Evolutionary conservation across 2,329 filamentous ascomycete genomes (phyloP).

Genomic region (Exophiala oligosperma): DNA sequence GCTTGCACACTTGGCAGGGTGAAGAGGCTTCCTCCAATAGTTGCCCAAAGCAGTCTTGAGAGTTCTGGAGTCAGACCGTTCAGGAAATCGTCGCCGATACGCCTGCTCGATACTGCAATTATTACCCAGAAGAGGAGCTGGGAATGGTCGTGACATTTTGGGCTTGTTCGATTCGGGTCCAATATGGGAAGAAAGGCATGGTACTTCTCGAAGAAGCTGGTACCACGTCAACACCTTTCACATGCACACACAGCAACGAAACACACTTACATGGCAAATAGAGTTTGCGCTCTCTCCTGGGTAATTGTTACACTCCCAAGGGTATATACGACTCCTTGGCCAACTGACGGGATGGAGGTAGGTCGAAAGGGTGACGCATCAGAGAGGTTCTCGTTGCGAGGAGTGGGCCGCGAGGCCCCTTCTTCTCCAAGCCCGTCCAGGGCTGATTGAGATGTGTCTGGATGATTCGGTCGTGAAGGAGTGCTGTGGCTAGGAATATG

Average conservation of each 20-base stretch:
- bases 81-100: background rate
- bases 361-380: no score
- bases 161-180: background rate
- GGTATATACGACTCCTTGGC: background rate
- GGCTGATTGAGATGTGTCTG: background rate
- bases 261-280: constrained; percentile 1
- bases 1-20: background rate
- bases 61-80: background rate
- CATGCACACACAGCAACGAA: background rate
- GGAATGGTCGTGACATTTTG: background rate
- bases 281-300: background rate
- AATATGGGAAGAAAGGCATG: constrained; percentile 5
- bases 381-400: no score
- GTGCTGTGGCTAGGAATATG: background rate
- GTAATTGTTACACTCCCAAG: background rate
- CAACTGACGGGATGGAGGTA: no score
- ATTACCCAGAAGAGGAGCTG: constrained; percentile 6
- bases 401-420: no score
- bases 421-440: background rate
- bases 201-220: constrained; percentile 3
- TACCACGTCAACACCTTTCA: background rate
- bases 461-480: background rate
- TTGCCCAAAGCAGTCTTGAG: background rate
- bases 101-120: constrained; percentile 1
- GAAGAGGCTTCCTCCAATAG: background rate